Evolutionary conservation across 129 eudicot species (phyloP), one percentile per base, ranked within the genome.

Genomic region (Lonicera japonica): DNA sequence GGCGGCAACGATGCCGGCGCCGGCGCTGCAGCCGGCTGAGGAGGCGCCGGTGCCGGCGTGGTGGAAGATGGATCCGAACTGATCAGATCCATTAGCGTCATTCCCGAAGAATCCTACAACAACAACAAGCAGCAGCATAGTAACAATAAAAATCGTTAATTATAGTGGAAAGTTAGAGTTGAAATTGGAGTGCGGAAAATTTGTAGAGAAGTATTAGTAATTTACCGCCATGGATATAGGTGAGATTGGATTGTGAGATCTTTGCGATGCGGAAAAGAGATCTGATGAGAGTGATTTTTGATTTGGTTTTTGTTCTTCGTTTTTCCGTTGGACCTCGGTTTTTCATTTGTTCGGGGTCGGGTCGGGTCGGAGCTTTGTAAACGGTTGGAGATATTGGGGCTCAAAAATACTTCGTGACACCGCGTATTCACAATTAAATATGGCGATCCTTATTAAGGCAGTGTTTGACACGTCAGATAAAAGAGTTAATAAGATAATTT

Each of bases 41-140:
- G 68, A 25, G 46, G 66, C 41, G 88, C 68, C 60, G 70, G 60
- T 20, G 77, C n/a, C n/a, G n/a, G n/a, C n/a, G n/a, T n/a, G n/a
- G n/a, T 21, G 20, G 80, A 64, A 13, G 87, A 54, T 54, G 85
- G 88, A 70, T 92, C 99, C 36, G 96, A 83, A 40, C 91, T 84
- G 11, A 92, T 92, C 61, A 92, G 87, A 92, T 92, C 99, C 99
- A 92, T 92, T 72, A 88, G 70, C 71, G 96, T 85, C 71, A 62
- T 92, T 68, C 99, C 99, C 55, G 96, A 74, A 19, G 99, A 88
- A 25, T 92, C 99, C 99, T 92, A 66, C 45, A 25, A 56, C 48
- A 65, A n/a, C n/a, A n/a, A n/a, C n/a, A n/a, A n/a, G n/a, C n/a
- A n/a, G n/a, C n/a, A 56, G 34, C 12, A 55, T 61, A 25, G 24